Base-by-base conservation (phyloP, 306 rosid genomes). In the Biancaea sappan region DNA sequence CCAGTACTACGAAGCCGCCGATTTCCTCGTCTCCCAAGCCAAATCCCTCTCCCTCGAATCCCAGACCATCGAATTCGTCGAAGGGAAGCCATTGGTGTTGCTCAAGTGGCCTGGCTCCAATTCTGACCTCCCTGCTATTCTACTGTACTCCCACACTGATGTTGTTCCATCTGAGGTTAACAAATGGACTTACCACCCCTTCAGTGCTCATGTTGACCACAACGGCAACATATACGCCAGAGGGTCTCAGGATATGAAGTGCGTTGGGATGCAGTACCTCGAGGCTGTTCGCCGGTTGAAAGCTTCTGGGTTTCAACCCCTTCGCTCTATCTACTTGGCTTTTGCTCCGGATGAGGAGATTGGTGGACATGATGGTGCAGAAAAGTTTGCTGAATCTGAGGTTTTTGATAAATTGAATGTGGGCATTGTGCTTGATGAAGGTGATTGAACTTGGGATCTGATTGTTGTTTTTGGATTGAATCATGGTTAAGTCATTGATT, bases 191-290 rank as follows among this genome's bases (percentile, higher is more conserved):
- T 87, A 94, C 86, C 87, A 60, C 28, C 98, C 97, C 6, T 92
- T 91, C 74, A 25, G 57, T 13, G 97, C 96, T 41, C 87, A 87
- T 68, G 21, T 94, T 15, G 97, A 91, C 34, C 28, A 82, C 4
- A 1, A 22, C 0, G 95, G 96, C 0, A 71, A 76, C 43, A 71
- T 91, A 8, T 87, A 74, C 57, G 97, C 97, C 19, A 73, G 98
- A 76, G 97, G 97, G 21, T 88, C 98, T 3, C 97, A 94, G 80
- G 97, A 91, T 50, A 94, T 90, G 96, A 94, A 94, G 87, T 94
- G 98, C 80, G 94, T 94, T 14, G 91, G 97, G 2, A 67, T 91
- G 88, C 98, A 94, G 82, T 91, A 94, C 78, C 84, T 94, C 19
- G 98, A 94, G 81, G 98, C 97, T 18, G 62, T 94, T 77, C 86